phyloP scores from a whole-genome alignment of 805 yeast genomes.

The Suhomyces xylopsoci region DNA sequence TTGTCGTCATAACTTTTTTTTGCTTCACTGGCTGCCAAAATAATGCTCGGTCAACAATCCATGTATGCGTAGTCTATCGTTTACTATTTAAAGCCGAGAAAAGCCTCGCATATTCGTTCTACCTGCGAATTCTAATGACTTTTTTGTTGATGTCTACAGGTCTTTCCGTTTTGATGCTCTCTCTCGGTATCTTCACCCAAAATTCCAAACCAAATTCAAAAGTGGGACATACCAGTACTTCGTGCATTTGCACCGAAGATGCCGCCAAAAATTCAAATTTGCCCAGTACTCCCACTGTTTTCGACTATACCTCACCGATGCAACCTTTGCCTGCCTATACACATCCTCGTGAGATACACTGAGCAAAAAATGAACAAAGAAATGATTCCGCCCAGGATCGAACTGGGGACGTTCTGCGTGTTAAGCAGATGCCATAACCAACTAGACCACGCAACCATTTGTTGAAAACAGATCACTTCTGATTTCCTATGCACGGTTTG shows the following conservation, averaged over 20 bases:
- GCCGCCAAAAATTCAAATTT: neutral
- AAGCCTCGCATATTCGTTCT: neutral
- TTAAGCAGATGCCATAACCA: constrained; percentile 99
- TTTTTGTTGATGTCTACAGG: neutral
- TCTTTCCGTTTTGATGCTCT: neutral
- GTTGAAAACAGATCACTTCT: neutral
- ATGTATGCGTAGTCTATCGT: neutral
- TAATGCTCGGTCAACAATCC: neutral
- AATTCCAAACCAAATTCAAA: neutral
- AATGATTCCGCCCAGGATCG: constrained; percentile 99
- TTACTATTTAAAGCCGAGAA: neutral
- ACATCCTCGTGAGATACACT: neutral
- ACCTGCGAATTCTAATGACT: neutral
- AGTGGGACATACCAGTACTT: neutral
- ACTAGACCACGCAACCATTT: constrained; percentile 96
- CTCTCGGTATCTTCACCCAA: neutral
- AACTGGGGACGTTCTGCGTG: constrained; percentile 99
- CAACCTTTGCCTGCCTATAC: neutral
- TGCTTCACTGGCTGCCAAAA: neutral
- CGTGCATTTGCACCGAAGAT: neutral
- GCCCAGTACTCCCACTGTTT: neutral
- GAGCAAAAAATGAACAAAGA: constrained; percentile 1
- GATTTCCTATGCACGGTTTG: neutral
- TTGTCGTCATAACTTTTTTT: constrained; percentile 49
- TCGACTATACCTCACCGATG: neutral